phyloP scores from a whole-genome alignment of 371 early-diverging fungal species.

The Blakeslea trispora region DNA sequence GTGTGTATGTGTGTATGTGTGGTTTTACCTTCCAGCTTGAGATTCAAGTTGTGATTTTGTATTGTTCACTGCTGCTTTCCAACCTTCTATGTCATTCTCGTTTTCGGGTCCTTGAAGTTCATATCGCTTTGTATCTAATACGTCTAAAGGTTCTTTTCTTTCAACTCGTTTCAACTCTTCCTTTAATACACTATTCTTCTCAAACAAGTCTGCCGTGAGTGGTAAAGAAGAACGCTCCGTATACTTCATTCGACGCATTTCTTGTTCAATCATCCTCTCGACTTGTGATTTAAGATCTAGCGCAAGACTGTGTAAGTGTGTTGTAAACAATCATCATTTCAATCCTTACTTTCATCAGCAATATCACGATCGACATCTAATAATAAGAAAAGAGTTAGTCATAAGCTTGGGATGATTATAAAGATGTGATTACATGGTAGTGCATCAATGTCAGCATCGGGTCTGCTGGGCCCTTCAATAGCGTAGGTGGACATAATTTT shows the following conservation, averaged over 20 bases:
- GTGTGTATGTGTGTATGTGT: too few species aligned
- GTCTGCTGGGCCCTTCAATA: conserved; percentile 17
- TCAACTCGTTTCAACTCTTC: conserved; percentile 68
- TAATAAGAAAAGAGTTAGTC: conserved; percentile 2
- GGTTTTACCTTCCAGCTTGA: conserved; percentile 71
- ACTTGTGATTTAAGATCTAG: conserved; percentile 50
- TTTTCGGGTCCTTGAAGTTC: conserved; percentile 58
- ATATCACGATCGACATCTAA: conserved; percentile 50
- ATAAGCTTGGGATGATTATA: neutral
- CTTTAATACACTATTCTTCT: conserved; percentile 49
- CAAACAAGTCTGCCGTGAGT: conserved; percentile 35
- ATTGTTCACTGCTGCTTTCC: conserved; percentile 74
- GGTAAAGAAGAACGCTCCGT: conserved; percentile 41
- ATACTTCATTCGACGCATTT: conserved; percentile 65
- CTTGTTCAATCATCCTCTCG: conserved; percentile 67
- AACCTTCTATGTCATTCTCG: conserved; percentile 50
- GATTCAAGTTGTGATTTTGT: conserved; percentile 85
- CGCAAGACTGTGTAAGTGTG: neutral
- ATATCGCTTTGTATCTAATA: conserved; percentile 64
- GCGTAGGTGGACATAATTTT: conserved; percentile 15
- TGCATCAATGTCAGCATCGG: conserved; percentile 44
- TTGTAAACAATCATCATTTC: neutral
- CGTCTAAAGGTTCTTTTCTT: conserved; percentile 54
- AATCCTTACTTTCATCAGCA: conserved; percentile 42
- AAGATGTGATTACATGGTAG: conserved; percentile 37